Percentiles rank a stretch among this genome's conserved stretches.
Conservation (phyloP, 495 filamentous ascomycete genomes). For the Geoglossum glabrum region DNA sequence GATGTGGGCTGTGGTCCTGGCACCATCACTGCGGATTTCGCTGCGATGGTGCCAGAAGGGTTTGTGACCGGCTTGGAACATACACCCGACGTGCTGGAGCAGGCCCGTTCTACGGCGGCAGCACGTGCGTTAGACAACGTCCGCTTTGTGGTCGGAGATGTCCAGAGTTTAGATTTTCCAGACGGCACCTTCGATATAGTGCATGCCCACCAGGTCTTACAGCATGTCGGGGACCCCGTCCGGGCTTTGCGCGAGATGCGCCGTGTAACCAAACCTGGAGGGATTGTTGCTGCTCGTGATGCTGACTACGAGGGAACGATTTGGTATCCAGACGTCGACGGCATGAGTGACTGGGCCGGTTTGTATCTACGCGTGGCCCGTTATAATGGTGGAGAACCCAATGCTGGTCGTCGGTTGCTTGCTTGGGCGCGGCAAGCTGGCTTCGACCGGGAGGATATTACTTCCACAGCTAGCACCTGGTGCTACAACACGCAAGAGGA, state of each 20-base stretch:
- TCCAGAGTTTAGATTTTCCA: conserved; percentile 22
- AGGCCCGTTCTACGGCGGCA: conserved; percentile 19
- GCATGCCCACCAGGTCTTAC: conserved; percentile 31
- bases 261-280: conserved; percentile 28
- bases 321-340: conserved; percentile 27
- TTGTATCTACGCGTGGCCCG: conserved; percentile 21
- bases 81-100: conserved; percentile 18
- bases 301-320: conserved; percentile 22
- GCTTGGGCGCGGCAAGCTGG: conserved; percentile 31
- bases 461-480: conserved; percentile 23
- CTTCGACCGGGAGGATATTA: conserved; percentile 18
- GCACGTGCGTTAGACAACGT: conserved; percentile 24
- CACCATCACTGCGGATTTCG: conserved; percentile 34
- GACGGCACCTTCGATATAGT: conserved; percentile 37
- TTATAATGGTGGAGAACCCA: conserved; percentile 25
- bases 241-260: conserved; percentile 27
- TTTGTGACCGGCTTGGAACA: conserved; percentile 24
- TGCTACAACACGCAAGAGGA: conserved; percentile 26
- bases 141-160: conserved; percentile 26
- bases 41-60: conserved; percentile 25
- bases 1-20: conserved; percentile 40
- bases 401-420: conserved; percentile 28
- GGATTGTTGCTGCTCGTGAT: conserved; percentile 31
- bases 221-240: conserved; percentile 27
- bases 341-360: conserved; percentile 21